Conservation (phyloP, 768 basidiomycete genomes). For the Grammothele lineata region DNA sequence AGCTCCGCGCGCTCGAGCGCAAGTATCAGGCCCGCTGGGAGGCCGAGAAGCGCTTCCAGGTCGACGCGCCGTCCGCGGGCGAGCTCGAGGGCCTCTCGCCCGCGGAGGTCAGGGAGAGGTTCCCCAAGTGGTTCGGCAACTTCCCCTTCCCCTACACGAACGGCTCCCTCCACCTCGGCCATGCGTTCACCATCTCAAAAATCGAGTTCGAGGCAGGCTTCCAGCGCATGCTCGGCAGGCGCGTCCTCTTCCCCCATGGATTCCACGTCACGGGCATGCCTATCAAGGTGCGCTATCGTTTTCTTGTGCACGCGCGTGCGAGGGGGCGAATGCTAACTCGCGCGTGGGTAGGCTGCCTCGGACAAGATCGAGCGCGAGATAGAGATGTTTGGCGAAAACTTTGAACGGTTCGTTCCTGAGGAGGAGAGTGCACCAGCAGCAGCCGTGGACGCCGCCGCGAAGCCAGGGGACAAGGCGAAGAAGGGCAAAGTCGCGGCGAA, state of each 20-base stretch:
- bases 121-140: conserved; percentile 97
- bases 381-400: conserved; percentile 90
- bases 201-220: conserved; percentile 96
- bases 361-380: conserved; percentile 98
- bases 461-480: conserved; percentile 73
- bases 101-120: conserved; percentile 64
- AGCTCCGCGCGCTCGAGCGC: conserved; percentile 76
- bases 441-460: conserved; percentile 34
- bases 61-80: conserved; percentile 69
- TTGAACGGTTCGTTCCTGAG: conserved; percentile 61
- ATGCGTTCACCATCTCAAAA: conserved; percentile 97
- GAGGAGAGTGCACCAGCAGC: conserved; percentile 38
- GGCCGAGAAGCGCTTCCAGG: conserved; percentile 75
- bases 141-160: conserved; percentile 99
- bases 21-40: conserved; percentile 84
- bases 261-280: conserved; percentile 99
- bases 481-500: conserved; percentile 95
- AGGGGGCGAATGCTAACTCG: not conserved
- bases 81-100: conserved; percentile 61
- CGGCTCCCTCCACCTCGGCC: conserved; percentile 92
- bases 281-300: conserved; percentile 73
- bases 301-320: not conserved
- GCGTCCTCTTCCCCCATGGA: conserved; percentile 94
- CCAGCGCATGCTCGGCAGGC: conserved; percentile 91
- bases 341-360: conserved; percentile 67